These are phyloP conservation scores for Penicillium desertorum DNA, from an alignment of 495 filamentous ascomycete genomes.

Conservation along the genomic window DNA sequence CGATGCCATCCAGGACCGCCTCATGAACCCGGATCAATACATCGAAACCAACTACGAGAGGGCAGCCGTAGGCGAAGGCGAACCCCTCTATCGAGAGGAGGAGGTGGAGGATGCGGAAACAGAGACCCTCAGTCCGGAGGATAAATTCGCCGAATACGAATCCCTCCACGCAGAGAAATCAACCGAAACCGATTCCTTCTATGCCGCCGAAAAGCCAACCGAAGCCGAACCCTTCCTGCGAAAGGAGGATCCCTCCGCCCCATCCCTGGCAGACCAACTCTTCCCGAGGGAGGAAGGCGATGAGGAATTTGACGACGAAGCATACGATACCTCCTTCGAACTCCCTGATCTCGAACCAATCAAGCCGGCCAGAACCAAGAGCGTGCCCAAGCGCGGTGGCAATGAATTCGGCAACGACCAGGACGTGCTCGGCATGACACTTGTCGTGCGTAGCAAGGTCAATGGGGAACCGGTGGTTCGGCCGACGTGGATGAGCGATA, in stretches of 20 bases:
- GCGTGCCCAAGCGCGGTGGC: background rate
- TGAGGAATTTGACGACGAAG: background rate
- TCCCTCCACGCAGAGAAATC: too few relatives aligned
- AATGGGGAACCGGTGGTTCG: conserved; percentile 64
- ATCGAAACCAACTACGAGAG: background rate
- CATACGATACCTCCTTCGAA: background rate
- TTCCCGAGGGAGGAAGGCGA: too few relatives aligned
- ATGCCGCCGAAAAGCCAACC: too few relatives aligned
- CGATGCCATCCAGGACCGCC: conserved; percentile 63
- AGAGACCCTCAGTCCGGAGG: too few relatives aligned
- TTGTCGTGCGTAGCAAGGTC: conserved; percentile 70
- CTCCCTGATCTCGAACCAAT: too few relatives aligned
- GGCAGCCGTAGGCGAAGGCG: background rate
- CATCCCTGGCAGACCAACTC: too few relatives aligned
- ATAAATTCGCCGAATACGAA: too few relatives aligned
- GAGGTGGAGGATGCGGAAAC: too few relatives aligned
- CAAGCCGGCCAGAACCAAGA: background rate
- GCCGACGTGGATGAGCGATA: conserved; percentile 48
- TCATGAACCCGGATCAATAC: conserved; percentile 39
- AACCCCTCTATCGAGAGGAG: too few relatives aligned
- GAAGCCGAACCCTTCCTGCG: too few relatives aligned
- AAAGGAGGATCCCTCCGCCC: too few relatives aligned
- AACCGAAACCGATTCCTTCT: too few relatives aligned
- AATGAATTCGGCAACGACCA: background rate
- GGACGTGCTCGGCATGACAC: conserved; percentile 61